These are phyloP conservation scores for Monilinia fructigena DNA, from an alignment of 2,329 filamentous ascomycete genomes.

Conservation along the genomic window DNA sequence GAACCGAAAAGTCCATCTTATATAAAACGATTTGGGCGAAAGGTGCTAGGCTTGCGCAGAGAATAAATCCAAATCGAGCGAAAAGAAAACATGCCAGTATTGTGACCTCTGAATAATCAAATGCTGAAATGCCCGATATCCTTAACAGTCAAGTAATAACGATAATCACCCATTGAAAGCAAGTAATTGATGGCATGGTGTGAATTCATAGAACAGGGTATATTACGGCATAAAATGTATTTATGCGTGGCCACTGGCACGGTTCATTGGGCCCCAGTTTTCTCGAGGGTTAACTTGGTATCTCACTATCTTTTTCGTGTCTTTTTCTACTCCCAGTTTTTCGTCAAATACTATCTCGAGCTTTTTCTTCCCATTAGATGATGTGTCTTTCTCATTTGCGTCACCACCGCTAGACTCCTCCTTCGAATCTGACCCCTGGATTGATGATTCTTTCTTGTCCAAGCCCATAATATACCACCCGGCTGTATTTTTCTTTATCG, in stretches of 20 bases:
- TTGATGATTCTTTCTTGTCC: slow-evolving; percentile 30
- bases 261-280: slow-evolving; percentile 78
- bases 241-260: slow-evolving; percentile 34
- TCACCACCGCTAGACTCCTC: slow-evolving; percentile 14
- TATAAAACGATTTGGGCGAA: slow-evolving; percentile 6
- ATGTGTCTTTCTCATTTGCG: slow-evolving; percentile 15
- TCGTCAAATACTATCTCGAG: slow-evolving; percentile 73
- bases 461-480: slow-evolving; percentile 66
- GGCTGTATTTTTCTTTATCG: slow-evolving; percentile 66
- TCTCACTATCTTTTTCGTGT: slow-evolving; percentile 68
- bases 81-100: not conserved
- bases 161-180: slow-evolving; percentile 7
- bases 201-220: slow-evolving; percentile 3
- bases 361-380: slow-evolving; percentile 37
- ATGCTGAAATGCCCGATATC: not conserved
- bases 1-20: slow-evolving; percentile 9
- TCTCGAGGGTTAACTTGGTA: slow-evolving; percentile 89
- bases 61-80: not conserved
- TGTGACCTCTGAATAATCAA: not conserved
- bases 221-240: not conserved
- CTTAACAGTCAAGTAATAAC: not conserved
- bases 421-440: slow-evolving; percentile 24
- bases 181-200: not conserved
- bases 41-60: not conserved
- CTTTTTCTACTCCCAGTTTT: slow-evolving; percentile 66